Conservation (phyloP, 768 basidiomycete species). For the Suillus brevipes region DNA sequence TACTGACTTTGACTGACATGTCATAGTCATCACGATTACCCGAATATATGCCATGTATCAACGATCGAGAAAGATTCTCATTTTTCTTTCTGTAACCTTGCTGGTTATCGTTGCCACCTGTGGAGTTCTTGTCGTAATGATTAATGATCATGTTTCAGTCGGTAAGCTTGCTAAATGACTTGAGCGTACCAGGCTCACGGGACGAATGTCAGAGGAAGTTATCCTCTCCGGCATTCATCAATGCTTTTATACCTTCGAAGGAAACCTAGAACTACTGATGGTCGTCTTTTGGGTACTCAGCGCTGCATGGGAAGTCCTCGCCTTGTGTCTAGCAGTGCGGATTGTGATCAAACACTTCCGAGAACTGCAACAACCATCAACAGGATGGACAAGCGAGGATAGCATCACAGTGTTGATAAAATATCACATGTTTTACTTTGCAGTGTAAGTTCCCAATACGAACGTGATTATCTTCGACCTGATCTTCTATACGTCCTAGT, state of each 20-base stretch:
- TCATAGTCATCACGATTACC: background rate
- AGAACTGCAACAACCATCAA: background rate
- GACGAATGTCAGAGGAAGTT: background rate
- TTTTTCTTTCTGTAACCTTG: background rate
- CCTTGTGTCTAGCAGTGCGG: background rate
- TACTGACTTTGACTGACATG: background rate
- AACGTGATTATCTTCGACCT: background rate
- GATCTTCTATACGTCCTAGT: background rate
- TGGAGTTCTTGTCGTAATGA: background rate
- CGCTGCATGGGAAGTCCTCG: background rate
- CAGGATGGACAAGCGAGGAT: background rate
- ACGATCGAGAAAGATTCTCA: background rate
- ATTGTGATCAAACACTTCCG: background rate
- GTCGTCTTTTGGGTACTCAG: background rate
- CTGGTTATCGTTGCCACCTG: background rate
- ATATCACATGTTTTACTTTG: constrained; percentile 1
- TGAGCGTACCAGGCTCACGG: background rate
- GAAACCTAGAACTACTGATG: background rate
- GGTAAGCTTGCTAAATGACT: background rate
- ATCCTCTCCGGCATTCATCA: background rate
- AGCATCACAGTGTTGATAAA: background rate
- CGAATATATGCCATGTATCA: background rate
- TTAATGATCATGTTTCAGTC: background rate
- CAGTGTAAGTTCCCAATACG: background rate
- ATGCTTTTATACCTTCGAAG: background rate